Evolutionary conservation across 441 rosid genomes (phyloP).

Genomic region (Pelargonium cotyledonis): DNA sequence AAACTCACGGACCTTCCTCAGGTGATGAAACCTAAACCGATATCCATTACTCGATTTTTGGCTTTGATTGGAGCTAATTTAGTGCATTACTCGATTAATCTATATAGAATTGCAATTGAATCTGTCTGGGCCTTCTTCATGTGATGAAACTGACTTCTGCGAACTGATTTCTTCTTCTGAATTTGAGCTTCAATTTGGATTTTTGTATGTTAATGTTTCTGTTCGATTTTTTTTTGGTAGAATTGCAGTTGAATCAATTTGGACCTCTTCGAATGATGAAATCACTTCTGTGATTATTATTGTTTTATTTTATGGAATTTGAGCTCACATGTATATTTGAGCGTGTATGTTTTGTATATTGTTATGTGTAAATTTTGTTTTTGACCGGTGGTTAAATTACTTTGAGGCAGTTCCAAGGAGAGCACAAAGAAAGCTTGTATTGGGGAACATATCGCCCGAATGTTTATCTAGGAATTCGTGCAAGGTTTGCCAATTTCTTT

Average conservation of each 20-base stretch:
- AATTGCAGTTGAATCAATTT: not conserved
- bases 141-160: not conserved
- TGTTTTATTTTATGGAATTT: not conserved
- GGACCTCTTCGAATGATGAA: not conserved
- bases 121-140: not conserved
- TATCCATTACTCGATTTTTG: not conserved
- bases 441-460: constrained; percentile 99
- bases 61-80: not conserved
- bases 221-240: not conserved
- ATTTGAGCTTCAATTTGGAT: not conserved
- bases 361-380: not conserved
- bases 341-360: constrained; percentile 1
- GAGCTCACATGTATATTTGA: not conserved
- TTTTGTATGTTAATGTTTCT: not conserved
- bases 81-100: not conserved
- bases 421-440: constrained; percentile 82
- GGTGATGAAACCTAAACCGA: constrained; percentile 24
- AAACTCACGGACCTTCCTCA: constrained; percentile 76
- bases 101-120: not conserved
- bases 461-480: constrained; percentile 85
- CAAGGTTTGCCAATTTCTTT: constrained; percentile 42
- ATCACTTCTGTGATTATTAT: not conserved
- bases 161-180: not conserved
- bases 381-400: not conserved
- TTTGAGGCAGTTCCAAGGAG: constrained; percentile 70